Evolutionary conservation across 2,329 filamentous ascomycete genomes (phyloP), one percentile per base, ranked within the genome.

Genomic region (Epichloe gansuensis): DNA sequence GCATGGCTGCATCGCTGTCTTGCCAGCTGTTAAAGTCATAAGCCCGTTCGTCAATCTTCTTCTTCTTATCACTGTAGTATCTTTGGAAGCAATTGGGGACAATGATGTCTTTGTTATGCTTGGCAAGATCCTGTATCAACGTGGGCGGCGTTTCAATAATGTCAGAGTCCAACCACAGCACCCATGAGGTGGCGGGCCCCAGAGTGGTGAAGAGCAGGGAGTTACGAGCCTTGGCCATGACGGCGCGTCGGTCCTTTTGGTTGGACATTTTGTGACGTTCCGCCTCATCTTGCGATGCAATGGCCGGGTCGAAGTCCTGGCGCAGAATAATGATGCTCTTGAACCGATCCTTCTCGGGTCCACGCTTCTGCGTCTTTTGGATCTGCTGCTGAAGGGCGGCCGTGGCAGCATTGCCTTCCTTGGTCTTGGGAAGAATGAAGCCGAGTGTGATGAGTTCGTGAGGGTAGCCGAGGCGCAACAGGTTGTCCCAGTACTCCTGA

Each of bases 11-110:
- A 1, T 84, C 77, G 64, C 87, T 95, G 65, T 98, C 93, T 62
- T 91, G 82, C 93, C 93, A 98, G 66, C 87, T 95, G 72, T 98
- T 98, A 76, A 84, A 97, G 71, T 98, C 93, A 67, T 98, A 98
- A 0, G 90, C 82, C 4, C 93, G 81, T 63, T 91, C 81, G 43
- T 83, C 81, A 72, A 80, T 79, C 57, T 81, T 75, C 62, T 85
- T 84, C 49, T 78, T 83, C 13, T 85, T 77, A 1, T 73, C 61
- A 56, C 96, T 84, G 46, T 78, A 78, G 70, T 81, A 97, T 56
- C 85, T 77, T 71, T 98, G 93, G 75, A 86, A 96, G 74, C 91
- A 97, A 66, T 98, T 98, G 49, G 93, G 89, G 1, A 90, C 89
- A 51, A 97, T 86, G 56, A 98, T 80, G n/a, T 89, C 79, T 69